A percentile compares a stretch with the other conserved stretches of the same genome.
These are phyloP conservation scores for Coemansia sp. DNA, from an alignment of 192 early-diverging fungal genomes.

Conservation along the genomic window DNA sequence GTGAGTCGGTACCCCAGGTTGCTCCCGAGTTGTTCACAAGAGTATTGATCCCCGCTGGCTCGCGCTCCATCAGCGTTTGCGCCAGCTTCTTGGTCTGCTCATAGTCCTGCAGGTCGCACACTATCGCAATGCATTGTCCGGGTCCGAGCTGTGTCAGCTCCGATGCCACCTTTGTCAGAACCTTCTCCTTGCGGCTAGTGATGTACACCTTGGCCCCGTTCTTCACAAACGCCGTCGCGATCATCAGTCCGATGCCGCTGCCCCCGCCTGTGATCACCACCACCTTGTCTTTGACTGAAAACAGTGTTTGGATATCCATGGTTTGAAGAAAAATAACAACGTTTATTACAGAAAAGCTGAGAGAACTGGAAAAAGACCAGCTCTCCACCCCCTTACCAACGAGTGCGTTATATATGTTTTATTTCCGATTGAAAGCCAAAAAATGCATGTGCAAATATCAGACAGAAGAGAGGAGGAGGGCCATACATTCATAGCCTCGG, in stretches of 20 bases:
- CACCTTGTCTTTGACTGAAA: conserved; percentile 74
- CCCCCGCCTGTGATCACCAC: conserved; percentile 80
- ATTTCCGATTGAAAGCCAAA: too few relatives aligned
- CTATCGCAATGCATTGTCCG: conserved; percentile 71
- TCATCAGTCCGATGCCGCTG: conserved; percentile 59
- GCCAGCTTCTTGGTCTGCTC: conserved; percentile 61
- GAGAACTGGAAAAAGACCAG: not conserved
- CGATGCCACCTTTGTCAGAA: conserved; percentile 61
- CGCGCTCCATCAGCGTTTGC: conserved; percentile 56
- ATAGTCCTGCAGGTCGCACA: conserved; percentile 68
- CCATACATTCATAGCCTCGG: too few relatives aligned
- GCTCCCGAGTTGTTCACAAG: conserved; percentile 89
- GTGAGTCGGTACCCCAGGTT: conserved; percentile 26
- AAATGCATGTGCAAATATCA: too few relatives aligned
- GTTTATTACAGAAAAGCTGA: not conserved
- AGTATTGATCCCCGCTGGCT: conserved; percentile 67
- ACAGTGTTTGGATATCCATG: conserved; percentile 61
- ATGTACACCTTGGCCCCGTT: conserved; percentile 94
- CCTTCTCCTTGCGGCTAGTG: conserved; percentile 70
- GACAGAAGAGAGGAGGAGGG: too few relatives aligned
- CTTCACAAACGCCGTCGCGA: conserved; percentile 69
- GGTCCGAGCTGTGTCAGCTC: conserved; percentile 69
- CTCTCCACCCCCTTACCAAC: too few relatives aligned
- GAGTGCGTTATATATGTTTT: not conserved
- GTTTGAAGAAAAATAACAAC: not conserved